Conservation (phyloP, 495 filamentous ascomycete genomes). For the Physcia stellaris region DNA sequence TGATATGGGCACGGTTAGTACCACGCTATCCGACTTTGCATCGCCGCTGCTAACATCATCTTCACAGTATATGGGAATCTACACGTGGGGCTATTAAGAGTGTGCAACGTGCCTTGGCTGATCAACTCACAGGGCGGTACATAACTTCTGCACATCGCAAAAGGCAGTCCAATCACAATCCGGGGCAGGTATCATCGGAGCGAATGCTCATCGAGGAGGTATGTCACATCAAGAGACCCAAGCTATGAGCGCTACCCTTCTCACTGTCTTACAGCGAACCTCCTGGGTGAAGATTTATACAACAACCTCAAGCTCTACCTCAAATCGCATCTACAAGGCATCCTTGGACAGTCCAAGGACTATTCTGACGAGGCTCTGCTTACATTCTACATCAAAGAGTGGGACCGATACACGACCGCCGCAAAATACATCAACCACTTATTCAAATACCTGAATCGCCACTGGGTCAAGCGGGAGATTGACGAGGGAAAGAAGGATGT, state of each 20-base stretch:
- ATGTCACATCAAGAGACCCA: too few relatives aligned
- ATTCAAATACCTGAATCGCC: constrained; percentile 92
- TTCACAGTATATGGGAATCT: constrained; percentile 84
- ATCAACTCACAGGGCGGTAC: constrained; percentile 56
- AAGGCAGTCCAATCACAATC: constrained; percentile 59
- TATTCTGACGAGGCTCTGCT: constrained; percentile 86
- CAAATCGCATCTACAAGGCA: constrained; percentile 51
- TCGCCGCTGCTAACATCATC: constrained; percentile 16
- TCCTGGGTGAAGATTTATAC: constrained; percentile 94
- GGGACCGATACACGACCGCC: constrained; percentile 87
- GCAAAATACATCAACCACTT: constrained; percentile 95
- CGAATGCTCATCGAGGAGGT: constrained; percentile 67
- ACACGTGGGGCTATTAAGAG: constrained; percentile 63
- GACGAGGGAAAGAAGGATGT: constrained; percentile 98
- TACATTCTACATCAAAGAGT: constrained; percentile 92
- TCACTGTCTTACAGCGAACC: constrained; percentile 71
- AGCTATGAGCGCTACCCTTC: too few relatives aligned
- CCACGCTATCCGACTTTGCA: constrained; percentile 6
- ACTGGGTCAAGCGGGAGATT: constrained; percentile 98
- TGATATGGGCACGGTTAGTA: constrained; percentile 73
- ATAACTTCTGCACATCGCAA: constrained; percentile 98
- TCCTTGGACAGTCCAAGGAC: constrained; percentile 52
- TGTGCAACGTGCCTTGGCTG: too few relatives aligned
- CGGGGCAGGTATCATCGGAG: constrained; percentile 31
- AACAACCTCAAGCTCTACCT: constrained; percentile 78